Percentiles rank a stretch among this genome's conserved stretches.
Evolutionary conservation across 495 filamentous ascomycete species (phyloP).

Genomic region (Aspergillus homomorphus): DNA sequence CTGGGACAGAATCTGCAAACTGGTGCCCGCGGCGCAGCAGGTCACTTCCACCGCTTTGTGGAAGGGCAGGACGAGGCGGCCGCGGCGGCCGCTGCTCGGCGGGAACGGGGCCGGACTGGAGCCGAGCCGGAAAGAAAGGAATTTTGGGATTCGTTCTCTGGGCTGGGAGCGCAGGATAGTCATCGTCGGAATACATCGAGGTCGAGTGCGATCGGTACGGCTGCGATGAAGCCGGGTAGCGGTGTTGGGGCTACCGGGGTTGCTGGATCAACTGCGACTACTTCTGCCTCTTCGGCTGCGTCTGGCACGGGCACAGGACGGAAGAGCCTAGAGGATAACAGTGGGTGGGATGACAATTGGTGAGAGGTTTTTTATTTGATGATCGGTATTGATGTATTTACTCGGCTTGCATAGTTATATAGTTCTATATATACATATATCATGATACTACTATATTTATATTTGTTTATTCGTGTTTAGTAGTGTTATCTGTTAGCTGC

Average conservation of each 20-base stretch:
- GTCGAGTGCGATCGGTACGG: slow-evolving; percentile 62
- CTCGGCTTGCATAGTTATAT: not conserved
- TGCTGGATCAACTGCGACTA: slow-evolving; percentile 29
- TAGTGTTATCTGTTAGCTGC: too few species aligned
- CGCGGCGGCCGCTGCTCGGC: slow-evolving; percentile 9
- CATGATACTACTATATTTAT: too few species aligned
- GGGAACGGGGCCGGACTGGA: slow-evolving; percentile 23
- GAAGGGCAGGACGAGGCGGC: slow-evolving; percentile 54
- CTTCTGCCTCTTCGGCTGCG: slow-evolving; percentile 35
- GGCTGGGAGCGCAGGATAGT: slow-evolving; percentile 54
- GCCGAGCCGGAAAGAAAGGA: slow-evolving; percentile 66
- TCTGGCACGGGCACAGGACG: slow-evolving; percentile 30
- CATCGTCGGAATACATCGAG: slow-evolving; percentile 31
- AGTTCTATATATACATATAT: not conserved
- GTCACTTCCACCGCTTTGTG: slow-evolving; percentile 78
- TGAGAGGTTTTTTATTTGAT: slow-evolving; percentile 26
- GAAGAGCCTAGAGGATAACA: slow-evolving; percentile 34
- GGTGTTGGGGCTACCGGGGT: slow-evolving; percentile 5
- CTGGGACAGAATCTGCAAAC: slow-evolving; percentile 62
- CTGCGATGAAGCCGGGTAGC: slow-evolving; percentile 65
- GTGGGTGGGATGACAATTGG: slow-evolving; percentile 69
- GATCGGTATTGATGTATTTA: not conserved
- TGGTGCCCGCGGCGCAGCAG: slow-evolving; percentile 67
- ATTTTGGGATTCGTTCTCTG: slow-evolving; percentile 83
- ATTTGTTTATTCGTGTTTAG: too few species aligned